Conservation (phyloP, 208 protist species). For the Lotmaria passim region DNA sequence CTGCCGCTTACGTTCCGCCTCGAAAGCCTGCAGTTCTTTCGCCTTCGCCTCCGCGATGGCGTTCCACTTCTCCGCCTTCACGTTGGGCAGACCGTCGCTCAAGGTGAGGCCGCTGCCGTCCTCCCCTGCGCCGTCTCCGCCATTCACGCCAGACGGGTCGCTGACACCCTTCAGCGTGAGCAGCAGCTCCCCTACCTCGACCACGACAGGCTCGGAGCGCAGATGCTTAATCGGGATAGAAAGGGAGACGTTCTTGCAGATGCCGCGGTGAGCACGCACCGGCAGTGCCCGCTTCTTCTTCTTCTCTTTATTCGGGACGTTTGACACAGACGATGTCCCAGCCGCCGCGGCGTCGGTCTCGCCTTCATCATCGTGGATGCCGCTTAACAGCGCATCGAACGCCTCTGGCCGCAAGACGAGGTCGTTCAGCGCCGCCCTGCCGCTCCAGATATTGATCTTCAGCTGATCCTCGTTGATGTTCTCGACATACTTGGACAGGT, state of each 20-base stretch:
- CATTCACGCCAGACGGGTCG: conserved; percentile 9
- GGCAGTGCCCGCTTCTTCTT: conserved; percentile 30
- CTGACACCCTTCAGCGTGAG: conserved; percentile 54
- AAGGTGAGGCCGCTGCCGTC: conserved; percentile 1
- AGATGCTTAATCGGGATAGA: conserved; percentile 80
- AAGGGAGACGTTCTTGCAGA: conserved; percentile 83
- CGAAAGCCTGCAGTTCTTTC: conserved; percentile 70
- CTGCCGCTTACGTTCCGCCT: conserved; percentile 63
- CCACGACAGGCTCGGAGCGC: conserved; percentile 79
- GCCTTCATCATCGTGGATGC: conserved; percentile 17
- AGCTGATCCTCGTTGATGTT: conserved; percentile 86
- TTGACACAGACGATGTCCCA: conserved; percentile 6
- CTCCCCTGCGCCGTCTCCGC: neutral
- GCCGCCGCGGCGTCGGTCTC: conserved; percentile 10
- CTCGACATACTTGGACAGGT: conserved; percentile 83
- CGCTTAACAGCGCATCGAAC: conserved; percentile 62
- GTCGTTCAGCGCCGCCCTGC: conserved; percentile 80
- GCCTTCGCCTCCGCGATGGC: conserved; percentile 54
- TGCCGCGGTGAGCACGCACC: conserved; percentile 62
- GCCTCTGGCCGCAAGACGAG: conserved; percentile 69
- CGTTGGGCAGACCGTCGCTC: conserved; percentile 11
- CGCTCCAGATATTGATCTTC: conserved; percentile 81
- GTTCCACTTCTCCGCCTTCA: conserved; percentile 62
- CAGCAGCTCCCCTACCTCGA: conserved; percentile 82
- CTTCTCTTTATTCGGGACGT: conserved; percentile 6